phyloP scores from a whole-genome alignment of 2,329 filamentous ascomycete species.

The Penicillium decumbens region DNA sequence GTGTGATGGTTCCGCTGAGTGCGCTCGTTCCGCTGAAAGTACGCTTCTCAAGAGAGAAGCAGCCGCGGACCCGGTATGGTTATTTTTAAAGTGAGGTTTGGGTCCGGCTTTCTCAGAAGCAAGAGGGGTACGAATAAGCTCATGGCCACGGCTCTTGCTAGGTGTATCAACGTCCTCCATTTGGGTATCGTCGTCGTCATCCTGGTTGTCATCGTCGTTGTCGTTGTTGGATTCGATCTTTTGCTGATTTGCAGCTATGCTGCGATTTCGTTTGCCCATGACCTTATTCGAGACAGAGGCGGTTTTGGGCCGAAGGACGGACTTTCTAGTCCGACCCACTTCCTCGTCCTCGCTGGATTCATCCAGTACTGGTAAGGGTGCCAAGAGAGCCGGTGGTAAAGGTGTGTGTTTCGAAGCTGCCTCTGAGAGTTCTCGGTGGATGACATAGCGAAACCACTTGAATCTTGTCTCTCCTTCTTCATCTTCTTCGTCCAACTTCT shows the following conservation, averaged over 20 bases:
- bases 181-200: slow-evolving; percentile 26
- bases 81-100: slow-evolving; percentile 6
- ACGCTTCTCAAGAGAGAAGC: slow-evolving; percentile 20
- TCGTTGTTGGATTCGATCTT: slow-evolving; percentile 31
- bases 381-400: slow-evolving; percentile 29
- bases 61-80: slow-evolving; percentile 7
- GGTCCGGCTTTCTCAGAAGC: slow-evolving; percentile 14
- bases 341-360: slow-evolving; percentile 32
- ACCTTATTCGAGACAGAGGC: slow-evolving; percentile 38
- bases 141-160: slow-evolving; percentile 22
- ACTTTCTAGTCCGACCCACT: slow-evolving; percentile 38
- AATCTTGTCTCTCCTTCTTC: slow-evolving; percentile 23
- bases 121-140: slow-evolving; percentile 23
- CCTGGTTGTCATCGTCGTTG: slow-evolving; percentile 42
- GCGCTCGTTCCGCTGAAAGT: slow-evolving; percentile 12
- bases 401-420: slow-evolving; percentile 27
- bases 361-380: slow-evolving; percentile 34
- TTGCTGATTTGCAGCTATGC: slow-evolving; percentile 22
- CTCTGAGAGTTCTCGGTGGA: slow-evolving; percentile 39
- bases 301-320: slow-evolving; percentile 44
- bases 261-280: slow-evolving; percentile 41
- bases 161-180: slow-evolving; percentile 22
- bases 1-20: slow-evolving; percentile 6
- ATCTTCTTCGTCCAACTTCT: slow-evolving; percentile 38
- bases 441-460: slow-evolving; percentile 41